These are phyloP conservation scores for Bolboschoenoplectus hybrid DNA, from an alignment of 202 grass and related monocot species.

Conservation along the genomic window DNA sequence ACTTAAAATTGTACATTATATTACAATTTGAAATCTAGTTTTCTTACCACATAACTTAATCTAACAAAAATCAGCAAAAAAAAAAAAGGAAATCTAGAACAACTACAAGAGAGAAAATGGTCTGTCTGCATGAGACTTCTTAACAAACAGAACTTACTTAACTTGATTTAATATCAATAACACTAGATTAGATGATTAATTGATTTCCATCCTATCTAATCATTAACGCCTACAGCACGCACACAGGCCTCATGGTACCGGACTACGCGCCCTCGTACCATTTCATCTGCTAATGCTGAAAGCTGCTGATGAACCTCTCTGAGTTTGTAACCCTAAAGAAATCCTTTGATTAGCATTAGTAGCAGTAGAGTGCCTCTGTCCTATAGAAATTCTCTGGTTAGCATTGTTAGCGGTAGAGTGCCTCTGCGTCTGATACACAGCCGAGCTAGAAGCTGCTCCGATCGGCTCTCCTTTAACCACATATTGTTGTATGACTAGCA, in stretches of 20 bases:
- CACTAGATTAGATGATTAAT: background rate
- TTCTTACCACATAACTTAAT: background rate
- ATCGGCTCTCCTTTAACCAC: constrained; percentile 33
- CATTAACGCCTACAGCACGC: background rate
- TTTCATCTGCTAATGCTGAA: background rate
- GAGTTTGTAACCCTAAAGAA: background rate
- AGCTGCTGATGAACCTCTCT: background rate
- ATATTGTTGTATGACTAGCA: constrained; percentile 78
- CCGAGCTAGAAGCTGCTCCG: background rate
- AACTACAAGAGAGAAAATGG: background rate
- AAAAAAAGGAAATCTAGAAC: background rate
- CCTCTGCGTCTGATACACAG: background rate
- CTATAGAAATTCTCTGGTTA: background rate
- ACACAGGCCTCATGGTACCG: background rate
- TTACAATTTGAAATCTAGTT: constrained; percentile 3
- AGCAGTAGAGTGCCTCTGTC: background rate
- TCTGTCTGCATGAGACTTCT: background rate
- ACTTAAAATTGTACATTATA: background rate
- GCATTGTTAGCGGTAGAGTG: background rate
- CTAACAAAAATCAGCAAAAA: background rate
- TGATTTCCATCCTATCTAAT: background rate
- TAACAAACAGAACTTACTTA: background rate
- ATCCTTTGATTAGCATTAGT: background rate
- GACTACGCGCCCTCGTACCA: background rate
- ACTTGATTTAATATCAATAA: background rate